These are phyloP conservation scores for Domatiomyces catenatus DNA, from an alignment of 2,329 filamentous ascomycete genomes.

Conservation along the genomic window DNA sequence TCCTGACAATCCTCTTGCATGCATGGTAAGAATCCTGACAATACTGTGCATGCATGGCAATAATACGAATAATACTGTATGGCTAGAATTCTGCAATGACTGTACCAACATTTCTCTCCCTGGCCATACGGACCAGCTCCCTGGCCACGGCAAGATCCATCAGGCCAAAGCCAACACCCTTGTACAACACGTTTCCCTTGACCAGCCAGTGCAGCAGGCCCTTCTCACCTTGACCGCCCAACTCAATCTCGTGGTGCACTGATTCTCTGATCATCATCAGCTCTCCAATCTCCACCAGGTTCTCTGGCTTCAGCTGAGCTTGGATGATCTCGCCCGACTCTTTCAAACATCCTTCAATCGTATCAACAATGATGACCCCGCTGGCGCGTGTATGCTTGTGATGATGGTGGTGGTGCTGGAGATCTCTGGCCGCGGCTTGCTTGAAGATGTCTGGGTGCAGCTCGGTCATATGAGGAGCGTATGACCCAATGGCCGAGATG, in stretches of 20 bases:
- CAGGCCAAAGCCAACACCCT: conserved; percentile 51
- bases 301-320: conserved; percentile 54
- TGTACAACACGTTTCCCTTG: conserved; percentile 52
- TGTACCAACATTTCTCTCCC: conserved; percentile 39
- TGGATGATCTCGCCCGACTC: conserved; percentile 80
- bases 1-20: too few species aligned
- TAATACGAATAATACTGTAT: too few species aligned
- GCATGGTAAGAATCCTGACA: too few species aligned
- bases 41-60: too few species aligned
- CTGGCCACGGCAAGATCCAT: conserved; percentile 53
- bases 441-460: conserved; percentile 60
- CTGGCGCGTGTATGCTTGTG: conserved; percentile 40
- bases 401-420: conserved; percentile 30
- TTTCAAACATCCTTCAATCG: conserved; percentile 60
- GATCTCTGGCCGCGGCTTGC: conserved; percentile 34
- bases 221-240: conserved; percentile 25
- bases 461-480: conserved; percentile 63
- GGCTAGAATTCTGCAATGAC: conserved; percentile 30
- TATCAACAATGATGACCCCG: conserved; percentile 48
- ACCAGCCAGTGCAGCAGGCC: conserved; percentile 44
- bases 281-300: conserved; percentile 79
- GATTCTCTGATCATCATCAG: conserved; percentile 50
- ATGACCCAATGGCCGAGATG: conserved; percentile 32
- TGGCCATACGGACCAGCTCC: conserved; percentile 42
- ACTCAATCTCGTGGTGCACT: conserved; percentile 23